Evolutionary conservation across 23 red algal genomes (phyloP).

Genomic region (Gracilaria vermiculophylla): DNA sequence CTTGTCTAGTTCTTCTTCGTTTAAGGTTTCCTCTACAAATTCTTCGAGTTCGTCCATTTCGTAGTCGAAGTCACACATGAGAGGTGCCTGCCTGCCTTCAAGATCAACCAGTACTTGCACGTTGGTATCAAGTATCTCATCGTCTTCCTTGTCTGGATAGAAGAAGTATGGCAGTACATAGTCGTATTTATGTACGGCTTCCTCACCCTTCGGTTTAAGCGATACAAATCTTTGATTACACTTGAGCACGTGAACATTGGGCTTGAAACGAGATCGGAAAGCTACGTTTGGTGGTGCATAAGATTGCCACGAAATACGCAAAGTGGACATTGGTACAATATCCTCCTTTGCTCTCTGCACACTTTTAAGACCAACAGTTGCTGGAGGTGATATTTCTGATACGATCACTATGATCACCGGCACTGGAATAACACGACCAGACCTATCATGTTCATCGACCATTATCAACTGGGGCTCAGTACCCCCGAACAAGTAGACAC

Average conservation of each 20-base stretch:
- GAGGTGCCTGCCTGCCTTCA: constrained; percentile 70
- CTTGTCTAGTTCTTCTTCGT: constrained; percentile 74
- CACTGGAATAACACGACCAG: constrained; percentile 71
- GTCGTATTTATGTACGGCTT: constrained; percentile 81
- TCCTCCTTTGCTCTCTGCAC: constrained; percentile 94
- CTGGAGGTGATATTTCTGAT: constrained; percentile 72
- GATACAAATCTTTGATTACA: constrained; percentile 83
- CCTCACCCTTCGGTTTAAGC: constrained; percentile 78
- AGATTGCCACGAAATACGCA: constrained; percentile 94
- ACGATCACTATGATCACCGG: constrained; percentile 88
- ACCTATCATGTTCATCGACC: constrained; percentile 48
- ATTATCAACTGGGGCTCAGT: constrained; percentile 88
- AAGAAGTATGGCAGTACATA: constrained; percentile 97
- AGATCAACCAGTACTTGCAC: constrained; percentile 78
- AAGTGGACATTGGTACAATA: constrained; percentile 82
- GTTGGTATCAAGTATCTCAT: constrained; percentile 26
- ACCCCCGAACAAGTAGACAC: constrained; percentile 84
- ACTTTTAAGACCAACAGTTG: constrained; percentile 86
- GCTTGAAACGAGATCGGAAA: constrained; percentile 13
- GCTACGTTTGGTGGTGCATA: constrained; percentile 51
- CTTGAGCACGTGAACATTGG: constrained; percentile 77
- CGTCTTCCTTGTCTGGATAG: constrained; percentile 69
- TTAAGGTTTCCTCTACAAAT: constrained; percentile 72
- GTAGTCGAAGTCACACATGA: constrained; percentile 94
- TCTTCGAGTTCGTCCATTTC: constrained; percentile 96